Percentiles rank a stretch among this genome's conserved stretches.
Conservation (phyloP, 1,284 basidiomycete species). For the Tilletia horrida region DNA sequence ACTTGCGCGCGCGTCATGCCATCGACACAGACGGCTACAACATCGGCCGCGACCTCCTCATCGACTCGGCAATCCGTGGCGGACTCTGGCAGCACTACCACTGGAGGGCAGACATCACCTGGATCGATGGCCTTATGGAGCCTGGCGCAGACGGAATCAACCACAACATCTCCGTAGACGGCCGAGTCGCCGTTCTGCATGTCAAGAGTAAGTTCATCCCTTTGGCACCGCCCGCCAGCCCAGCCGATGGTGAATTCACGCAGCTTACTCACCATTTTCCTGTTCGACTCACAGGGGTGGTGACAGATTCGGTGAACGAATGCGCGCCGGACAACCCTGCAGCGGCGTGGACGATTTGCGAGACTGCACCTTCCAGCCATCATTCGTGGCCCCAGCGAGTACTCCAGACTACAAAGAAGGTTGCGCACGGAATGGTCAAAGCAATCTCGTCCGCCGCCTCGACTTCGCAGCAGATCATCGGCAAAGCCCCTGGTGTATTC, state of each 20-base stretch:
- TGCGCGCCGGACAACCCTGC: not conserved
- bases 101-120: slow-evolving; percentile 51
- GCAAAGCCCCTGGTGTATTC: not conserved
- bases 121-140: slow-evolving; percentile 48
- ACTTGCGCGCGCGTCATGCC: slow-evolving; percentile 48
- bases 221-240: not conserved
- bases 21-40: slow-evolving; percentile 55
- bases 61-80: slow-evolving; percentile 44
- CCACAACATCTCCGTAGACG: slow-evolving; percentile 52
- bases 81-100: slow-evolving; percentile 45
- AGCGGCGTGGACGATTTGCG: slow-evolving; percentile 12
- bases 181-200: slow-evolving; percentile 46
- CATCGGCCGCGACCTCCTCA: slow-evolving; percentile 50
- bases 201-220: slow-evolving; percentile 30
- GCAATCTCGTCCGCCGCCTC: not conserved
- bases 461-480: not conserved
- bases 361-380: not conserved
- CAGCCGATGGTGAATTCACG: not conserved
- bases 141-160: slow-evolving; percentile 52
- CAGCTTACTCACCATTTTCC: too few relatives aligned
- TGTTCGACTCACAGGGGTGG: not conserved
- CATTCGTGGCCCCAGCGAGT: not conserved
- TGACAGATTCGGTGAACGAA: not conserved
- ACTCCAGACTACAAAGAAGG: not conserved
- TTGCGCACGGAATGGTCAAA: too few relatives aligned